These are phyloP conservation scores for Sarocladium strictum DNA, from an alignment of 2,329 filamentous ascomycete genomes.

Conservation along the genomic window DNA sequence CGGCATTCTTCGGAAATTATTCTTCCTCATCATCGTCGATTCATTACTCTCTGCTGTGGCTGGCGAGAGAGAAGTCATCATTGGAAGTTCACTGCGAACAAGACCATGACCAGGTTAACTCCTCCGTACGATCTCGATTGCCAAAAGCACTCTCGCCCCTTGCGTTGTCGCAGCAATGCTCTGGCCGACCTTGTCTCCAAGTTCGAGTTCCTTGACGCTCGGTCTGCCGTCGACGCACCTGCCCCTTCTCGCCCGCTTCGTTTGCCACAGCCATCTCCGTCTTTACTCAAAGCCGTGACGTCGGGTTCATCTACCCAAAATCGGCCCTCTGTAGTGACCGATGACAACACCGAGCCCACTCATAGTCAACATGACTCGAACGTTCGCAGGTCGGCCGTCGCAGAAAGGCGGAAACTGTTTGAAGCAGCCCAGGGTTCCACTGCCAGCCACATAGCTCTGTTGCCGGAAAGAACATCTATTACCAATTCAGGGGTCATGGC, in stretches of 20 bases:
- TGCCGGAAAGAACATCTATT: too few species aligned
- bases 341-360: not conserved
- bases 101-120: not conserved
- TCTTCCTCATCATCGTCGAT: not conserved
- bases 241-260: not conserved
- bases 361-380: not conserved
- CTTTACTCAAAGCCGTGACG: not conserved
- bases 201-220: conserved; percentile 26
- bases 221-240: conserved; percentile 7
- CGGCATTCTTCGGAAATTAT: too few species aligned
- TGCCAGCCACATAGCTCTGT: too few species aligned
- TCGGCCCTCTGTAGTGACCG: not conserved
- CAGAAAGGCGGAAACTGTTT: conserved; percentile 1
- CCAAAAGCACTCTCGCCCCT: not conserved
- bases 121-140: not conserved
- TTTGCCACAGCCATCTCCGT: not conserved
- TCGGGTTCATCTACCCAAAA: not conserved
- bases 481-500: too few species aligned
- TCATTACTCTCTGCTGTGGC: not conserved
- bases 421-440: too few species aligned
- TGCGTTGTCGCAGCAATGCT: conserved; percentile 10
- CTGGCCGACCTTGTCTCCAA: conserved; percentile 29
- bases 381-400: not conserved
- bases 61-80: too few species aligned
- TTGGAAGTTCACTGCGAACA: too few species aligned